Base-by-base conservation (phyloP, 192 early-diverging fungal genomes). In the Mortierella alpina region DNA sequence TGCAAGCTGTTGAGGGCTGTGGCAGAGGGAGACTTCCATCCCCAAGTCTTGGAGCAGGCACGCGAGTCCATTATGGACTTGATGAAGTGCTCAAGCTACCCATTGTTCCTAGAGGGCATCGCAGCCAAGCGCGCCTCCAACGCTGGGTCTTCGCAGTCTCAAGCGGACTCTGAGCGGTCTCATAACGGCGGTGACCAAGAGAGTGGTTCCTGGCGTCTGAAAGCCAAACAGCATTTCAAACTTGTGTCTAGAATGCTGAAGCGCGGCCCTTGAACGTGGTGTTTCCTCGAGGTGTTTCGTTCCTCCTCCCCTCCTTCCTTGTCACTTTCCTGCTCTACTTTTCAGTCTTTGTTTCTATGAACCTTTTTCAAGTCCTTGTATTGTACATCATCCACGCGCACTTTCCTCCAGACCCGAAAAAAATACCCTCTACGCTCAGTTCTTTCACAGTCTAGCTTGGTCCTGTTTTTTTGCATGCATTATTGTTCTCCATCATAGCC, bases 41-140 rank as follows among this genome's bases (percentile, higher is more conserved):
- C 77, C 6, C 69, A 72, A 47, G 77, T 80, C 1, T 50, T 72
- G 4, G 77, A 80, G 42, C 70, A 80, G 40, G 77, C 77, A 11
- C 69, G 77, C 46, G 77, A 80, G 49, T 67, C 77, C 53, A 72
- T 80, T 42, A 80, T 72, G 69, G 77, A 80, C 46, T 44, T 80
- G 64, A 80, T 80, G 77, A 80, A 80, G 63, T 80, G 77, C 53
- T 80, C 77, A 3, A 80, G 77, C 51, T 80, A 80, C 60, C 77
- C 77, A 4, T 63, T 80, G 65, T 80, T 80, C 49, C 15, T 80
- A 17, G 77, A 80, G 12, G 60, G 59, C 23, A 80, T 80, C 41
- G 66, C 66, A 20, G 70, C 64, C 65, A 80, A 72, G 66, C 56
- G 77, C n/a, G 66, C 70, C 40, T 80, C 77, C 14, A 71, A 45